Evolutionary conservation across 306 rosid genomes (phyloP), one percentile per base, ranked within the genome.

Genomic region (Quercus agrifolia): DNA sequence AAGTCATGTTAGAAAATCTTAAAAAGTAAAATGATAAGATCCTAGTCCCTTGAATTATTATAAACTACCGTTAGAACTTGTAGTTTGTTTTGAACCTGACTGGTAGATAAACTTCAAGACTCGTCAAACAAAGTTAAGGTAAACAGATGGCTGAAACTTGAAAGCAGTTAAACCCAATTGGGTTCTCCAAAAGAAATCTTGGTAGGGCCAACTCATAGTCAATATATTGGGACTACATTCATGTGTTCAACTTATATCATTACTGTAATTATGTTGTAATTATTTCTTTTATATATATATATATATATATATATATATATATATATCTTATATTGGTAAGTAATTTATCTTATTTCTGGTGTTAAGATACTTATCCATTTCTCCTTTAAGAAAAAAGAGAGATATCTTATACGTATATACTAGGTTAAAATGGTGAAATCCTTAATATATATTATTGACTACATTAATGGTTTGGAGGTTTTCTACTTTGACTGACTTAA

Each of bases 221-320:
- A 56, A 56, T 56, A 56, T 19, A 56, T 56, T 49, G 54, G 54
- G 54, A 49, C 54, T 49, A 49, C 54, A 49, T 49, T 49, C 54
- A 49, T 49, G 5, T 49, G 54, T 49, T 49, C 54, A 49, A 49
- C 54, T 49, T 49, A 49, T 49, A 49, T 49, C 54, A 49, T 49
- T 49, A 49, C 15, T 12, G 17, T 12, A 49, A 49, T 49, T 49
- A 49, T 49, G 54, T 12, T 49, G 54, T 49, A 63, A 44, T 10
- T 51, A 52, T 21, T 56, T 64, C 57, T 17, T 72, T 70, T 81
- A 70, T 73, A 77, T 27, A 74, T 72, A 18, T 58, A 31, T 58
- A 38, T 38, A 7, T 72, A 75, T 58, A 38, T 38, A 7, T 72
- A 75, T 73, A 74, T 73, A 77, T 72, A 71, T 72, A 74, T 73